A percentile compares a stretch with the other conserved stretches of the same genome.
Conservation (phyloP, 768 basidiomycete genomes). For the Mycena crocata region DNA sequence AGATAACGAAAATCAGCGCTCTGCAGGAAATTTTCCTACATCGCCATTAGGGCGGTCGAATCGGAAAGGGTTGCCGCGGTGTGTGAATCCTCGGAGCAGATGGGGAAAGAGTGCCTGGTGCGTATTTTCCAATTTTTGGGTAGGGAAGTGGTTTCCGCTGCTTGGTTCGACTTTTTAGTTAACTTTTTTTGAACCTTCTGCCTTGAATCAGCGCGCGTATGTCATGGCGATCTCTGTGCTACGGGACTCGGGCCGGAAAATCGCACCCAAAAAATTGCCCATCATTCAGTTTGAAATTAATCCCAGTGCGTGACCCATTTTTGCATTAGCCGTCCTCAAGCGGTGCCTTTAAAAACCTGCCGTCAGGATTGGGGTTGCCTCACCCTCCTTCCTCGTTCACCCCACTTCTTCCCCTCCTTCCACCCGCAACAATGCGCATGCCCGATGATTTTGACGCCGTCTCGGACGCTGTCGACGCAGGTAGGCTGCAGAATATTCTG, state of each 20-base stretch:
- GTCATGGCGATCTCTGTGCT: not conserved
- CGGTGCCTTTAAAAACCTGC: not conserved
- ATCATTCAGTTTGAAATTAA: conserved; percentile 11
- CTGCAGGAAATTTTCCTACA: no score
- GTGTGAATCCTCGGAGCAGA: not conserved
- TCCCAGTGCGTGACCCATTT: not conserved
- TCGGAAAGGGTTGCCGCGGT: not conserved
- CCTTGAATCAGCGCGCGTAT: not conserved
- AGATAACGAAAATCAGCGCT: no score
- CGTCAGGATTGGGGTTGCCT: no score
- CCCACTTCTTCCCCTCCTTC: not conserved
- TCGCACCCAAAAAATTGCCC: not conserved
- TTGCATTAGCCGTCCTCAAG: not conserved
- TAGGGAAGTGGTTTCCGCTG: not conserved
- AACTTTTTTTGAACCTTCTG: not conserved
- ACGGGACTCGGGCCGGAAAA: not conserved
- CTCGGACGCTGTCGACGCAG: conserved; percentile 63
- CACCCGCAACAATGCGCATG: conserved; percentile 17
- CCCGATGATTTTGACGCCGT: conserved; percentile 52
- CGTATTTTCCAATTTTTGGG: not conserved
- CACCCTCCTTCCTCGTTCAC: not conserved
- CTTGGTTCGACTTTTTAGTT: not conserved
- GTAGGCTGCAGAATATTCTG: conserved; percentile 37
- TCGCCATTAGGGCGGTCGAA: no score
- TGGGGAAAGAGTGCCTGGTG: not conserved